Evolutionary conservation across 148 eudicot genomes (phyloP), one percentile per base, ranked within the genome.

Genomic region (Chenopodium berlandieri): DNA sequence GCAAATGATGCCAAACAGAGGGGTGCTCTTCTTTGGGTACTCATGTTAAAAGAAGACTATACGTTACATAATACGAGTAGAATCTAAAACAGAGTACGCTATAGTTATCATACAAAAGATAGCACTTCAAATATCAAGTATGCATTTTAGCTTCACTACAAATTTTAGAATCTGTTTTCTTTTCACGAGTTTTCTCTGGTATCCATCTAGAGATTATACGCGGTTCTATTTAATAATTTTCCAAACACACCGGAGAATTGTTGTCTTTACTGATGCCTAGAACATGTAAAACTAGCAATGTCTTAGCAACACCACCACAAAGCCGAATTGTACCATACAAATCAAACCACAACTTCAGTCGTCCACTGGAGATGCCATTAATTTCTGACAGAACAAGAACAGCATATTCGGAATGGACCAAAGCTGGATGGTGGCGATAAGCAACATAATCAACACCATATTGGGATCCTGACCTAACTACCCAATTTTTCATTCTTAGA

Each of bases 381-480:
- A 75, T 85, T 66, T 82, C 87, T 6, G 92, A 86, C 32, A 88
- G 79, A 19, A 91, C 92, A 83, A 92, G 81, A 81, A 95, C 92
- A 0, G 93, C 91, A 82, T 90, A 95, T 62, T 95, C 97, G 23
- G 97, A 89, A 84, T 92, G 97, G 62, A 92, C 91, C 54, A 92
- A 47, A 14, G 88, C 87, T n/a, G 95, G 97, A 86, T 92, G 96
- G 65, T 92, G 97, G 63, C 92, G 91, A 68, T 95, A 95, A 27
- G 91, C 92, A 73, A 93, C 93, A 83, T 88, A 95, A 78, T 93
- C 97, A 27, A 93, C 98, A 40, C 93, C 97, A 34, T 91, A 92
- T 27, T 89, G 93, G 23, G 94, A 95, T 52, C 94, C 94, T 17
- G 91, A 81, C 66, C 93, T 90, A 73, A 95, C 92, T 56, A 95